A percentile compares a stretch with the other conserved stretches of the same genome.
Conservation (phyloP, 2,329 filamentous ascomycete genomes). For the Ophiostoma triangulosporum region DNA sequence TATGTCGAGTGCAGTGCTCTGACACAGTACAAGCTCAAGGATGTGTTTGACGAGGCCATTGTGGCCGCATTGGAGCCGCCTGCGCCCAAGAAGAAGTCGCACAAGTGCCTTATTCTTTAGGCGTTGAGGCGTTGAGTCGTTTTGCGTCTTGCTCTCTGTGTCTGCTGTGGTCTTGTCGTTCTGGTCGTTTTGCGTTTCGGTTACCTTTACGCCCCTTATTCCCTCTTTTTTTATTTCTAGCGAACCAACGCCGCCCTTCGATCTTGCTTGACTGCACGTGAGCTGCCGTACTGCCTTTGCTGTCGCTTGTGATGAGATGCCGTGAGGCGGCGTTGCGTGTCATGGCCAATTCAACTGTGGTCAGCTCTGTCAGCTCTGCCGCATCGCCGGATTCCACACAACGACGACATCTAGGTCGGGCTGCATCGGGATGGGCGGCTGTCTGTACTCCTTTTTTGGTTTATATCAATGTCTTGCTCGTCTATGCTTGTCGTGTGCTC, state of each 20-base stretch:
- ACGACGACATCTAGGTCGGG: too few relatives aligned
- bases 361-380: background rate
- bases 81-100: slow-evolving; percentile 61
- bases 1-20: slow-evolving; percentile 97
- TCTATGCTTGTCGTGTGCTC: too few relatives aligned
- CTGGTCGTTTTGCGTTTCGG: background rate
- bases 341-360: background rate
- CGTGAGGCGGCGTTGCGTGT: too few relatives aligned
- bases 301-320: too few relatives aligned
- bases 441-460: slow-evolving; percentile 11
- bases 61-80: slow-evolving; percentile 89
- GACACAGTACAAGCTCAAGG: slow-evolving; percentile 97
- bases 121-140: background rate
- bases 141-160: background rate
- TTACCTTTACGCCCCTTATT: background rate
- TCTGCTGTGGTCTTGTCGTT: background rate
- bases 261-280: slow-evolving; percentile 4
- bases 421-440: slow-evolving; percentile 9
- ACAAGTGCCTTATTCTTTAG: slow-evolving; percentile 58
- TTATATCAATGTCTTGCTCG: too few relatives aligned
- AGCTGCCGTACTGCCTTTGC: too few relatives aligned
- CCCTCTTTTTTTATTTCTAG: slow-evolving; percentile 10
- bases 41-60: slow-evolving; percentile 94
- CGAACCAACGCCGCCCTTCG: slow-evolving; percentile 7
- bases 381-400: too few relatives aligned